Evolutionary conservation across 805 yeast genomes (phyloP).

Genomic region (Scheffersomyces ergatensis): DNA sequence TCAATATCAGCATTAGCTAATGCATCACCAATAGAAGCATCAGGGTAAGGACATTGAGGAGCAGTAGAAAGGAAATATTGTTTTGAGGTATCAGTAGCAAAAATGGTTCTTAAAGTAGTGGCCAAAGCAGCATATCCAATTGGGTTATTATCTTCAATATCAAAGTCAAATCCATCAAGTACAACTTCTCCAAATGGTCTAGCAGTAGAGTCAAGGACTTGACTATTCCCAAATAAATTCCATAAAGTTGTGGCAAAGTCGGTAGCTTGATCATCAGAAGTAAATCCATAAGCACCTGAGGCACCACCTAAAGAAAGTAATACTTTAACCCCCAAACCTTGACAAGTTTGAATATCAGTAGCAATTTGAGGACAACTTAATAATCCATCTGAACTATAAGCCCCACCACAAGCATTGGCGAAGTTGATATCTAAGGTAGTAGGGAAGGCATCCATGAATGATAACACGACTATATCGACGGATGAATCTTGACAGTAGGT

Average conservation of each 20-base stretch:
- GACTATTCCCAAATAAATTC: constrained; percentile 39
- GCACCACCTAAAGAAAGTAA: constrained; percentile 68
- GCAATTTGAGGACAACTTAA: constrained; percentile 41
- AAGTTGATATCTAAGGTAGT: constrained; percentile 29
- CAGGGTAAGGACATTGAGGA: constrained; percentile 41
- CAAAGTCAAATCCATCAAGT: constrained; percentile 82
- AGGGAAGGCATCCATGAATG: constrained; percentile 70
- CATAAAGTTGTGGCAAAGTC: constrained; percentile 45
- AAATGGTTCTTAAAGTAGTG: constrained; percentile 24
- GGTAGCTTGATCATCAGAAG: constrained; percentile 48
- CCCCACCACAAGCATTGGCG: constrained; percentile 46
- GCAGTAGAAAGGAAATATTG: constrained; percentile 32
- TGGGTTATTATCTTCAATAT: constrained; percentile 58
- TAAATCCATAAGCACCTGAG: constrained; percentile 39
- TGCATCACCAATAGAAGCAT: constrained; percentile 32
- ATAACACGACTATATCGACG: constrained; percentile 68
- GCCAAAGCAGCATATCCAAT: constrained; percentile 65
- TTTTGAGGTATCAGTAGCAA: constrained; percentile 24
- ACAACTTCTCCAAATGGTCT: constrained; percentile 71
- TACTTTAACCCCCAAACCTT: constrained; percentile 72
- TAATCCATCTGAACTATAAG: constrained; percentile 41
- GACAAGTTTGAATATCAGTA: constrained; percentile 72
- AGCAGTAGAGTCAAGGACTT: constrained; percentile 14
- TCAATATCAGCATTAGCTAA: constrained; percentile 23
- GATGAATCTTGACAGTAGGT: constrained; percentile 64